Base-by-base conservation (phyloP, 208 protist species). In the Tetramitus jugosus region DNA sequence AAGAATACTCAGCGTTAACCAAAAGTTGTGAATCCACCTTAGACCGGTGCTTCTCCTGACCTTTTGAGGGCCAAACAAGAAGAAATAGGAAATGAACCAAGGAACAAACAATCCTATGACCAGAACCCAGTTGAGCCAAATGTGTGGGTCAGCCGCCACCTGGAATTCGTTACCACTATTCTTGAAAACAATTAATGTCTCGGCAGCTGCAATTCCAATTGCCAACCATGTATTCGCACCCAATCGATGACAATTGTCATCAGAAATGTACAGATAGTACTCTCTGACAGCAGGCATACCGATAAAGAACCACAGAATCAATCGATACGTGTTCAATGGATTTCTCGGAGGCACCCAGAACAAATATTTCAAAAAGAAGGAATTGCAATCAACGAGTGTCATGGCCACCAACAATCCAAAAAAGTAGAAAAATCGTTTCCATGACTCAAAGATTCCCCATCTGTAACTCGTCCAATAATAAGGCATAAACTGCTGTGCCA, bases 361-460 rank as follows among this genome's bases (percentile, higher is more conserved):
- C 8, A 97, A 87, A 53, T 89, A 85, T 84, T 98, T 98, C 75
- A 97, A 87, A 39, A 94, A 97, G 86, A 98, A 98, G 39, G 92
- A 92, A 82, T 95, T 96, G 29, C 96, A 42, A 75, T 98, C 95
- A n/a, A n/a, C n/a, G n/a, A n/a, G n/a, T n/a, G n/a, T n/a, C n/a
- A n/a, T n/a, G n/a, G n/a, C n/a, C n/a, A n/a, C n/a, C n/a, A n/a
- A n/a, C n/a, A n/a, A n/a, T n/a, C n/a, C n/a, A 43, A 86, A 49
- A 42, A 88, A 79, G 29, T 42, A 75, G 35, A 84, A 13, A 76
- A 86, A 88, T 46, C 82, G 82, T 69, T 84, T 83, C 64, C 77
- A 81, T 10, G 23, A 45, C 23, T 64, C 69, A 35, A 84, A 77
- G n/a, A 85, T 78, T 3, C 83, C 81, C 85, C 85, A 90, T 43